A percentile compares a stretch with the other conserved stretches of the same genome.
These are phyloP conservation scores for Linnemannia schmuckeri DNA, from an alignment of 192 early-diverging fungal genomes.

Conservation along the genomic window DNA sequence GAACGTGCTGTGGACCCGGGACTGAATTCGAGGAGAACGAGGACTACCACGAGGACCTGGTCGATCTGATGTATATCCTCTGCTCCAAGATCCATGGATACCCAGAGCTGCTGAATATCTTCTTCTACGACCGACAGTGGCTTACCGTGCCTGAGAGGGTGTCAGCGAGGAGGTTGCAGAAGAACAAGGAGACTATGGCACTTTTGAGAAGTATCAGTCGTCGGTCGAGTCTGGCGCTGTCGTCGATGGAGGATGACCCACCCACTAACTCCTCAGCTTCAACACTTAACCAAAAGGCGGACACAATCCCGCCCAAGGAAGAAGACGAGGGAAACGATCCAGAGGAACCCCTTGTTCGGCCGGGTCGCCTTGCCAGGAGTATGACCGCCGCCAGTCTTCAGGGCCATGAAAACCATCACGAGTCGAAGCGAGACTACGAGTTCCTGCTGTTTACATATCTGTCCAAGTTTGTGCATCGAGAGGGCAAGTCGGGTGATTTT, in stretches of 20 bases:
- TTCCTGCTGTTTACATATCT: slow-evolving; percentile 93
- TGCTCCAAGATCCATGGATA: slow-evolving; percentile 87
- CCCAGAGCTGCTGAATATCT: slow-evolving; percentile 80
- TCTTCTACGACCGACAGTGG: slow-evolving; percentile 79
- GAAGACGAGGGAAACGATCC: neutral
- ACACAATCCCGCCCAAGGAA: neutral
- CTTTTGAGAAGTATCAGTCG: slow-evolving; percentile 31
- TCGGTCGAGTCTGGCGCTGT: slow-evolving; percentile 10
- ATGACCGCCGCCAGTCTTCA: slow-evolving; percentile 2
- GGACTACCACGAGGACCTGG: slow-evolving; percentile 71
- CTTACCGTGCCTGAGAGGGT: slow-evolving; percentile 66
- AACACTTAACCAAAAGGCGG: neutral
- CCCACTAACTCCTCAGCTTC: neutral
- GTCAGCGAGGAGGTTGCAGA: slow-evolving; percentile 27
- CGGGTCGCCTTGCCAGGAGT: neutral
- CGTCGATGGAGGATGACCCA: slow-evolving; percentile 1
- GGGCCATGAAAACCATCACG: slow-evolving; percentile 46
- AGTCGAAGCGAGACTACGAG: slow-evolving; percentile 72
- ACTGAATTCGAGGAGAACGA: slow-evolving; percentile 62
- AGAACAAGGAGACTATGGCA: slow-evolving; percentile 43
- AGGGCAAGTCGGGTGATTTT: slow-evolving; percentile 87
- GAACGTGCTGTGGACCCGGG: slow-evolving; percentile 70
- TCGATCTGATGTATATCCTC: slow-evolving; percentile 82
- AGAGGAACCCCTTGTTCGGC: neutral
- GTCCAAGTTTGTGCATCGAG: slow-evolving; percentile 88